Evolutionary conservation across 2,329 filamentous ascomycete genomes (phyloP).

Genomic region (Calonectria pseudoreteaudii): DNA sequence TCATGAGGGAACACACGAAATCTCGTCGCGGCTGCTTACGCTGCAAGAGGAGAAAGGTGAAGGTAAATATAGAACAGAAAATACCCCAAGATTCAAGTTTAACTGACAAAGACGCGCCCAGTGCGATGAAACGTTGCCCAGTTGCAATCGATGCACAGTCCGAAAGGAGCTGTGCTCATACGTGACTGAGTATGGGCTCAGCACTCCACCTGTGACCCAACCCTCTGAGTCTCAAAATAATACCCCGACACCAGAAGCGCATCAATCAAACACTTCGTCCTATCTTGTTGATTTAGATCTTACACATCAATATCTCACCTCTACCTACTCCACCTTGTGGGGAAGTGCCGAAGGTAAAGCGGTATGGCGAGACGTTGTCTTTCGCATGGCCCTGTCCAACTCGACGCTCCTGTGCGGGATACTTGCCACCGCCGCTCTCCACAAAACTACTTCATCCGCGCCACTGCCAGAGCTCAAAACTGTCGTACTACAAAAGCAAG

Average conservation of each 20-base stretch:
- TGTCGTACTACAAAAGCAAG: conserved; percentile 23
- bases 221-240: neutral
- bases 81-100: neutral
- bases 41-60: conserved; percentile 33
- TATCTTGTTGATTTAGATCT: conserved; percentile 26
- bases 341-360: conserved; percentile 21
- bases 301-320: conserved; percentile 28
- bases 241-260: neutral
- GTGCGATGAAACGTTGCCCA: conserved; percentile 32
- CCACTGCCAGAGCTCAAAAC: neutral
- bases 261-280: neutral
- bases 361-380: conserved; percentile 33
- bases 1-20: conserved; percentile 26
- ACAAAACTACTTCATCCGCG: conserved; percentile 8
- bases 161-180: conserved; percentile 28
- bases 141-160: conserved; percentile 21
- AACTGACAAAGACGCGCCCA: neutral
- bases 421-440: conserved; percentile 30
- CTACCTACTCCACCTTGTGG: conserved; percentile 29
- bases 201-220: neutral
- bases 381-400: conserved; percentile 24
- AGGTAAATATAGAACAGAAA: neutral
- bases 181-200: conserved; percentile 16
- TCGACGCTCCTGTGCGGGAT: conserved; percentile 26
- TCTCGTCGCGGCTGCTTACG: conserved; percentile 29